A percentile compares a stretch with the other conserved stretches of the same genome.
Evolutionary conservation across 1,139 yeast genomes (phyloP).

Genomic region (Scheffersomyces quercinus): DNA sequence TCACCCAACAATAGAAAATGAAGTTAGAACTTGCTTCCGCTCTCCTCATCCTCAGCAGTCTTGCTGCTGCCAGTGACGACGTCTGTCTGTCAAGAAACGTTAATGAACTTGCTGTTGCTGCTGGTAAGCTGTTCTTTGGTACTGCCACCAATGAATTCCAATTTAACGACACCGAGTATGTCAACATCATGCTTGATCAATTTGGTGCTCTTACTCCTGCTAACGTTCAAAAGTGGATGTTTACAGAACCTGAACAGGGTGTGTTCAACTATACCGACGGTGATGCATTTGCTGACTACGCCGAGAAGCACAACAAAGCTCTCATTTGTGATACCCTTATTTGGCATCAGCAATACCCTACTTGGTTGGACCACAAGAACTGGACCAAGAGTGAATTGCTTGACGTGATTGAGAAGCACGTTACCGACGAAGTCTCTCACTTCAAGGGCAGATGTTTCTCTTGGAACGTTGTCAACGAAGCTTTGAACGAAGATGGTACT

Average conservation of each 20-base stretch:
- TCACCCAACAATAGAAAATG: not conserved
- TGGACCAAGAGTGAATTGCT: slow-evolving; percentile 1
- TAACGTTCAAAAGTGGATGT: slow-evolving; percentile 1
- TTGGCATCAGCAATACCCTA: slow-evolving; percentile 1
- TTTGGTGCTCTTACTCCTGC: not conserved
- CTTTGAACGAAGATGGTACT: slow-evolving; percentile 1
- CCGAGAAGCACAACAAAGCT: not conserved
- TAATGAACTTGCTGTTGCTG: slow-evolving; percentile 1
- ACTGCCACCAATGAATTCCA: not conserved
- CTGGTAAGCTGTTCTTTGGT: not conserved
- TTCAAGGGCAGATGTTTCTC: not conserved
- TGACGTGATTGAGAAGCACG: not conserved
- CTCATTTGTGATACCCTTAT: not conserved
- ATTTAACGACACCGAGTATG: not conserved
- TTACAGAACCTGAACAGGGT: not conserved
- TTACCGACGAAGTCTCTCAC: not conserved
- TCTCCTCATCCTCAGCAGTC: not conserved
- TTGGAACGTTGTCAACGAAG: not conserved
- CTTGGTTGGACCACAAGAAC: not conserved
- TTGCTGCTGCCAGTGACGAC: not conserved
- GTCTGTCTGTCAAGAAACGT: not conserved
- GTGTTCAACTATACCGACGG: slow-evolving; percentile 1
- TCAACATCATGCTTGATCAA: not conserved
- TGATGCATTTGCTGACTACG: not conserved
- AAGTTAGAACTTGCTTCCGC: not conserved